A percentile compares a stretch with the other conserved stretches of the same genome.
Evolutionary conservation across 2,329 filamentous ascomycete species (phyloP).

Genomic region (Xylariales sp.): DNA sequence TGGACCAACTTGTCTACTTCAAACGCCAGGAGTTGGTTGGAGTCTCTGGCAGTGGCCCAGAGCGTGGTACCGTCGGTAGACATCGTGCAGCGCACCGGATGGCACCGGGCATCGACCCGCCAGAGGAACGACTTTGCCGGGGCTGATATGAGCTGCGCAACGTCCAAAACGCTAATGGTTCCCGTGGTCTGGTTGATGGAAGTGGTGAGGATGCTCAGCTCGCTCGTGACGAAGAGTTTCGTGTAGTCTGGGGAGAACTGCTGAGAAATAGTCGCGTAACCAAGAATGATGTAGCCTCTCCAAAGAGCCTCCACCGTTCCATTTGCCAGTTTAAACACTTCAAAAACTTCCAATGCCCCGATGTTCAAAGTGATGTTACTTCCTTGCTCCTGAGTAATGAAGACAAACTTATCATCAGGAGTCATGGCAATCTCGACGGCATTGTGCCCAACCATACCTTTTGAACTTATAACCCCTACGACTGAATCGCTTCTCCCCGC

Average conservation of each 20-base stretch:
- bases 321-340: neutral
- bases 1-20: constrained; percentile 1
- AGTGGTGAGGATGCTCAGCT: neutral
- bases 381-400: constrained; percentile 4
- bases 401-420: constrained; percentile 1
- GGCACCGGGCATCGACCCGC: neutral
- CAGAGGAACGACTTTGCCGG: neutral
- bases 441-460: constrained; percentile 3
- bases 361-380: neutral
- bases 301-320: neutral
- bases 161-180: constrained; percentile 1
- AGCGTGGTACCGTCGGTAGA: neutral
- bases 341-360: constrained; percentile 2
- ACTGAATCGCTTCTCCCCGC: neutral
- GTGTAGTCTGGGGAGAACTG: neutral
- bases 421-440: constrained; percentile 1
- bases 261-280: neutral
- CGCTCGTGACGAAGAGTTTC: constrained; percentile 4
- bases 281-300: constrained; percentile 1
- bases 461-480: constrained; percentile 1
- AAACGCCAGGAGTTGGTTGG: constrained; percentile 1
- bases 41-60: constrained; percentile 3
- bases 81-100: neutral
- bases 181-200: neutral
- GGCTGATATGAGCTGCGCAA: neutral